Percentiles rank a stretch among this genome's conserved stretches.
phyloP scores from a whole-genome alignment of 306 rosid genomes.

The Chamaecrista fasciculata region DNA sequence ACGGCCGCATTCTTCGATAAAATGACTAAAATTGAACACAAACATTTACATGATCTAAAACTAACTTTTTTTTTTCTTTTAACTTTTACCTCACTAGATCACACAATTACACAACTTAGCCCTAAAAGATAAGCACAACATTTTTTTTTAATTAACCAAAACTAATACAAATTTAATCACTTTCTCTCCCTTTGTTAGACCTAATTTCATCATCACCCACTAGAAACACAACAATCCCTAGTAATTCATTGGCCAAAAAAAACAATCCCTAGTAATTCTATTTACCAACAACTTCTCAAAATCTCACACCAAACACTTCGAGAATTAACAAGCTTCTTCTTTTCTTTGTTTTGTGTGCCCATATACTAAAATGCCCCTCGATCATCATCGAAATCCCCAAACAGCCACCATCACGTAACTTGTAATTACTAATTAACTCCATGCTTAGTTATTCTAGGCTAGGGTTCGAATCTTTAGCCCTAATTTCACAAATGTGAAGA shows the following conservation, averaged over 20 bases:
- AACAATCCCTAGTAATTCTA: slow-evolving; percentile 17
- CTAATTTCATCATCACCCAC: slow-evolving; percentile 42
- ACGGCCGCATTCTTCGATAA: neutral
- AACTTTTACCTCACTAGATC: neutral
- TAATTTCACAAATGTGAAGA: slow-evolving; percentile 26
- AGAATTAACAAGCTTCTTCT: neutral
- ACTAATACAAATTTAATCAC: neutral
- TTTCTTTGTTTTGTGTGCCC: neutral
- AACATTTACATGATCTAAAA: neutral
- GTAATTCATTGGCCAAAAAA: too few relatives aligned
- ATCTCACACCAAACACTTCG: slow-evolving; percentile 36
- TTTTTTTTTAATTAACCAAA: neutral
- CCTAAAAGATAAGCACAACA: neutral
- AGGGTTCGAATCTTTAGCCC: slow-evolving; percentile 32
- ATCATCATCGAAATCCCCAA: slow-evolving; percentile 3
- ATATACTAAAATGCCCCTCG: neutral
- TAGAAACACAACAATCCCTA: slow-evolving; percentile 13
- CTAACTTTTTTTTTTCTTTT: slow-evolving; percentile 14
- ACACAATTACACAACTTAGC: neutral
- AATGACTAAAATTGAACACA: neutral
- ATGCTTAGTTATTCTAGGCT: neutral
- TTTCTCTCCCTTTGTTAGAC: slow-evolving; percentile 35
- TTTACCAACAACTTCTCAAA: slow-evolving; percentile 39
- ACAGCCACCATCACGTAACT: slow-evolving; percentile 28
- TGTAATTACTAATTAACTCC: neutral